Evolutionary conservation across 2,329 filamentous ascomycete species (phyloP), one percentile per base, ranked within the genome.

Genomic region (Pseudogymnoascus sp.): DNA sequence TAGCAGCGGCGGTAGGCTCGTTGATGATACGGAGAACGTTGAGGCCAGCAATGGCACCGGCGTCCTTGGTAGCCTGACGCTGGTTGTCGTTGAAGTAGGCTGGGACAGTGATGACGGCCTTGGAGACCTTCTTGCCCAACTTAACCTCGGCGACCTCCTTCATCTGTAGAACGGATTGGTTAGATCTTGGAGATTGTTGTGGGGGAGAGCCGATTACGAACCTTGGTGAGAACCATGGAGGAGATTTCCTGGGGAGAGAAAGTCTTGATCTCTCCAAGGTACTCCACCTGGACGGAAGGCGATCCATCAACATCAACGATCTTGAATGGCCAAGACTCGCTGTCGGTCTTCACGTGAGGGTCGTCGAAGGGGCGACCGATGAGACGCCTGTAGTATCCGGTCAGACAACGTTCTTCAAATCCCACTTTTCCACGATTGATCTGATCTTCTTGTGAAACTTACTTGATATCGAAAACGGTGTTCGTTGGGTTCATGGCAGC

Each of bases 71-170:
- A 70, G 95, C 91, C 82, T 97, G 95, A 82, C 95, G 90, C 85
- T 99, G 95, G 85, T 96, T 96, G 88, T 99, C 95, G 86, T 97
- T 97, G 91, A 99, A 99, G 87, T 99, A 99, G 77, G 95, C 95
- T 64, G 95, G 95, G 65, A 97, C 95, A 67, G 95, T 99, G 79
- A 99, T 93, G 78, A 99, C 95, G 69, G 95, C 95, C 88, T 97
- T 97, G 82, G 95, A 88, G 74, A 97, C 93, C 84, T 95, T 96
- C 89, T 96, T 96, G 80, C 92, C 95, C 73, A 99, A 88, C 87
- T 99, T 97, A 79, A 84, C 85, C 85, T 99, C 95, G 74, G 95
- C 95, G 77, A 97, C 92, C 82, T 99, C 95, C 86, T 96, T 96
- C 93, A 97, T 97, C 93, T 96, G 74, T 71, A 70, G 31, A 63